Conservation (phyloP, 1,284 basidiomycete species). For the Porodaedalea pini region DNA sequence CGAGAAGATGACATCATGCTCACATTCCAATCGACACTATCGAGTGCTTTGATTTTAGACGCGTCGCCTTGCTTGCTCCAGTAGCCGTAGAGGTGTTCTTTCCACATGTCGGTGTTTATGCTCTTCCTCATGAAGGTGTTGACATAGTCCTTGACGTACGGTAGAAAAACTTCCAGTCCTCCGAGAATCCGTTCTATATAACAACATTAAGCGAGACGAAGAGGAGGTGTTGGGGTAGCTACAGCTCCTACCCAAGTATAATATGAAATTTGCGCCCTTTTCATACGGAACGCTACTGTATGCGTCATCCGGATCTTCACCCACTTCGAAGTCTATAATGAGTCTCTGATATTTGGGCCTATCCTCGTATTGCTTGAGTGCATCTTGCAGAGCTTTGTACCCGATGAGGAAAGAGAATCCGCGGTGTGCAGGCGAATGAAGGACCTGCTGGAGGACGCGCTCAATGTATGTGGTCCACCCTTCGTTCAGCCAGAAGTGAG, state of each 20-base stretch:
- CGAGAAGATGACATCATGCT: slow-evolving; percentile 23
- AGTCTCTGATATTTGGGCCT: slow-evolving; percentile 79
- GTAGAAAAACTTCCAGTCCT: slow-evolving; percentile 81
- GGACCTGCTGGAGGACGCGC: slow-evolving; percentile 70
- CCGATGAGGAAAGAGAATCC: slow-evolving; percentile 82
- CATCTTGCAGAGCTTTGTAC: slow-evolving; percentile 68
- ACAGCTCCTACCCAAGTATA: slow-evolving; percentile 40
- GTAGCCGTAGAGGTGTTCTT: slow-evolving; percentile 79
- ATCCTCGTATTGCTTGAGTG: slow-evolving; percentile 59
- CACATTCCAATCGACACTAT: slow-evolving; percentile 79
- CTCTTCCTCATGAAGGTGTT: slow-evolving; percentile 76
- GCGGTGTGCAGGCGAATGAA: slow-evolving; percentile 78
- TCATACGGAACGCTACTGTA: slow-evolving; percentile 72
- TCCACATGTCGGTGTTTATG: slow-evolving; percentile 89
- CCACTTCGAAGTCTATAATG: slow-evolving; percentile 78
- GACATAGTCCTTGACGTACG: slow-evolving; percentile 82
- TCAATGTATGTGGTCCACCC: slow-evolving; percentile 96
- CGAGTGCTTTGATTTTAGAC: slow-evolving; percentile 66
- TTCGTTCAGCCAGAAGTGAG: slow-evolving; percentile 92
- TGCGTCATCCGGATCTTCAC: slow-evolving; percentile 86
- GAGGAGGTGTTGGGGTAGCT: background rate
- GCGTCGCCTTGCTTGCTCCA: slow-evolving; percentile 59
- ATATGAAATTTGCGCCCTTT: slow-evolving; percentile 71
- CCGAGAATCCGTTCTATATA: slow-evolving; percentile 73
- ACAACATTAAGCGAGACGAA: background rate